These are phyloP conservation scores for Pseudocercospora fuligena DNA, from an alignment of 2,329 filamentous ascomycete genomes.

Conservation along the genomic window DNA sequence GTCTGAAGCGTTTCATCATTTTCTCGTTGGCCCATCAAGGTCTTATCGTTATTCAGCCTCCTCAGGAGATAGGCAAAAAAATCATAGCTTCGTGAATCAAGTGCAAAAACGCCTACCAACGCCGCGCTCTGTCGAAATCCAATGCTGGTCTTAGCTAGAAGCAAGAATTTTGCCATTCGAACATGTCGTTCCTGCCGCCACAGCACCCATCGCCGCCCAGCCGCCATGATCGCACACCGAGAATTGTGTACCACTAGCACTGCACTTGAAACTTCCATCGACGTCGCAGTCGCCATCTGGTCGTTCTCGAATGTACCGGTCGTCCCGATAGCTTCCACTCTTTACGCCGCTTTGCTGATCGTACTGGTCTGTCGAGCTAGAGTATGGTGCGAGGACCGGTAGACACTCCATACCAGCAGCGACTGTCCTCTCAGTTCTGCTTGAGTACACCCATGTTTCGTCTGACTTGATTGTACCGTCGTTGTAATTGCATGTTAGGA, in stretches of 20 bases:
- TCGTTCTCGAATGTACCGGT: conserved; percentile 37
- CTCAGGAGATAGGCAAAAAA: not conserved
- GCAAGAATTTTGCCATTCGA: conserved; percentile 35
- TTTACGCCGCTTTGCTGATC: conserved; percentile 36
- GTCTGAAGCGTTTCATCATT: not conserved
- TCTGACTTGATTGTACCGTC: conserved; percentile 28
- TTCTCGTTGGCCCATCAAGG: not conserved
- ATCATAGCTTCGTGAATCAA: not conserved
- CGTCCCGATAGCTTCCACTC: conserved; percentile 40
- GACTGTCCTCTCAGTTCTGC: conserved; percentile 36
- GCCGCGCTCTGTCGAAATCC: conserved; percentile 6
- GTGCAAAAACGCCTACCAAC: not conserved
- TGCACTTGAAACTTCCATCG: conserved; percentile 36
- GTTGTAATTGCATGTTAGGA: conserved; percentile 45
- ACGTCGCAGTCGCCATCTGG: conserved; percentile 26
- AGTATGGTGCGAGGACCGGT: conserved; percentile 38
- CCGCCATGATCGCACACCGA: conserved; percentile 40
- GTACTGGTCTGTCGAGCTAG: conserved; percentile 23
- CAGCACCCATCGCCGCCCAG: conserved; percentile 40
- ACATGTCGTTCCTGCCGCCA: conserved; percentile 39
- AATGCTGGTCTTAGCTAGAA: conserved; percentile 5
- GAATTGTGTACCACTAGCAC: conserved; percentile 35
- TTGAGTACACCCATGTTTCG: conserved; percentile 38
- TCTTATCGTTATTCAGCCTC: not conserved
- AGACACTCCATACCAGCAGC: conserved; percentile 45